Percentiles rank a stretch among this genome's conserved stretches.
Evolutionary conservation across 2,329 filamentous ascomycete genomes (phyloP).

Genomic region (Talaromyces sp.): DNA sequence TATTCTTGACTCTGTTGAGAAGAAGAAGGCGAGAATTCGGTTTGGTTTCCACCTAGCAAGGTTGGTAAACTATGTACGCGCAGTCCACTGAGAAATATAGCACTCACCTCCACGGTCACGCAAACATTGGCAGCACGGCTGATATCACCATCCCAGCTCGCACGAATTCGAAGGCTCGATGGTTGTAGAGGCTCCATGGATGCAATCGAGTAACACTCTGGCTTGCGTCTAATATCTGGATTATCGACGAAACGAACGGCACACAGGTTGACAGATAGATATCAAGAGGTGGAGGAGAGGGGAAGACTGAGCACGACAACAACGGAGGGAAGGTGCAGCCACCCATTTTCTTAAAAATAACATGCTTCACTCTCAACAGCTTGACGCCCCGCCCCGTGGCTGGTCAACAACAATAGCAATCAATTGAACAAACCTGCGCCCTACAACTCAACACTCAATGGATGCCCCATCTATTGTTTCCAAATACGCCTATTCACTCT

Average conservation of each 20-base stretch:
- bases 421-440: neutral
- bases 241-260: neutral
- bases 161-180: constrained; percentile 26
- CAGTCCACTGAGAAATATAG: neutral
- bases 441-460: neutral
- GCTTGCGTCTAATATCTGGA: neutral
- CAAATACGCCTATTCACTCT: neutral
- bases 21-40: neutral
- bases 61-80: neutral
- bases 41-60: neutral
- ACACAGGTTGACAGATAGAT: neutral
- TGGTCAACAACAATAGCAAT: neutral
- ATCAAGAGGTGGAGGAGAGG: neutral
- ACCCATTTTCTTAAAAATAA: neutral
- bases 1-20: constrained; percentile 16
- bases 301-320: neutral
- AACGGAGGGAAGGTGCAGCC: neutral
- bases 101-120: constrained; percentile 27
- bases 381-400: neutral
- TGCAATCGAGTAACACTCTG: neutral
- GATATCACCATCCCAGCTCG: constrained; percentile 27
- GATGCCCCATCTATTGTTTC: neutral
- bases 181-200: constrained; percentile 12
- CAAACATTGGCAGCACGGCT: constrained; percentile 20
- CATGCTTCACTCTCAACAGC: neutral